Evolutionary conservation across 768 basidiomycete genomes (phyloP), one percentile per base, ranked within the genome.

Genomic region (Suillus luteus): DNA sequence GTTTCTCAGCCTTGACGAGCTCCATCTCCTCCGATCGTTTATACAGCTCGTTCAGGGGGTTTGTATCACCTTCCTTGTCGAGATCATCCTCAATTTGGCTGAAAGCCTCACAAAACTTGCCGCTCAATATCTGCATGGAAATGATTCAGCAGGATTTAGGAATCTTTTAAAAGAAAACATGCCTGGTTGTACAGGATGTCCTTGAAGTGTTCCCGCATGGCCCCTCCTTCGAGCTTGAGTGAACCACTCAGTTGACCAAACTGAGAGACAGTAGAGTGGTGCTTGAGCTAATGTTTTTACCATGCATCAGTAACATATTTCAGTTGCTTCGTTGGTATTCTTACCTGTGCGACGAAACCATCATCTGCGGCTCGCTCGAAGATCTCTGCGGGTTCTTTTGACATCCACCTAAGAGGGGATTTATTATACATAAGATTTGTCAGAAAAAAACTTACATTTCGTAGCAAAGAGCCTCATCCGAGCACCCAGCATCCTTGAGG

Each of bases 281-380:
- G 82, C 72, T 86, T 86, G 51, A 88, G 75, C 84, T 88, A 67
- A 55, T 65, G 41, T 12, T 12, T 27, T 27, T 14, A 54, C 61
- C 22, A 51, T 33, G 24, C 27, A 66, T 22, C 40, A 22, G 48
- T 31, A 60, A 44, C 19, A 43, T 37, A 55, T 27, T 1, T 15
- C 37, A 14, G 22, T 44, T 35, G 37, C 11, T 11, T n/a, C 9
- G 40, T 38, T 19, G 27, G 33, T 17, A 27, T 6, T 60, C 77
- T 22, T 65, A 81, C 85, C 76, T 87, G 86, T 19, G 70, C 71
- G 57, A 88, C 82, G 73, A 88, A 87, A 17, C 87, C 87, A 40
- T 88, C 86, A 66, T 88, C 86, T 7, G 86, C 87, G 9, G 87
- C 86, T 19, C 84, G 78, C 72, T 88, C 87, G 70, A 88, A 88